A percentile compares a stretch with the other conserved stretches of the same genome.
Conservation (phyloP, 192 early-diverging fungal genomes). For the Rhizoclosmatium sp. region DNA sequence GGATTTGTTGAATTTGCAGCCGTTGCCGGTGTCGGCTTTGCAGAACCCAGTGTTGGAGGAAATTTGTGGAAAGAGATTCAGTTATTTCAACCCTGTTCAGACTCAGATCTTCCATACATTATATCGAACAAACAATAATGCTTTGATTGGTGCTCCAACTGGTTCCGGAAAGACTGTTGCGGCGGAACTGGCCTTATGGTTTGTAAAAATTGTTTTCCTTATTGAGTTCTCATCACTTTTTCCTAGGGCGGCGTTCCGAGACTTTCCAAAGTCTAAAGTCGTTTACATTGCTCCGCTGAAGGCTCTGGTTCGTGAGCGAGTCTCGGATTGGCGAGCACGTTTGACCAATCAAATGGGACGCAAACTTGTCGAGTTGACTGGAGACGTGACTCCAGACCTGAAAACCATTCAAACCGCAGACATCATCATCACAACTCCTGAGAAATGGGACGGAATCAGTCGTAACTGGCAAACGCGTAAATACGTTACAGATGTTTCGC, state of each 20-base stretch:
- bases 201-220: conserved; percentile 41
- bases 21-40: conserved; percentile 87
- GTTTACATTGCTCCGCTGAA: conserved; percentile 99
- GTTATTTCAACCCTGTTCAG: conserved; percentile 99
- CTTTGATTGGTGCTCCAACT: conserved; percentile 93
- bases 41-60: conserved; percentile 82
- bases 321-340: conserved; percentile 84
- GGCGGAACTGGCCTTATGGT: conserved; percentile 96
- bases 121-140: conserved; percentile 85
- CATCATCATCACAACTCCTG: conserved; percentile 98
- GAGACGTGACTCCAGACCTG: conserved; percentile 94
- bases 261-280: conserved; percentile 81
- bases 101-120: conserved; percentile 99
- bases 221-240: not conserved
- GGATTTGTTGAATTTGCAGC: conserved; percentile 90
- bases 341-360: conserved; percentile 76
- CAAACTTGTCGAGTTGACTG: conserved; percentile 92
- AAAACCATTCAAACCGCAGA: conserved; percentile 86
- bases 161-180: conserved; percentile 98
- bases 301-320: conserved; percentile 94
- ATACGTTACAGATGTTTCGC: conserved; percentile 87
- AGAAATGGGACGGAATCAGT: conserved; percentile 98
- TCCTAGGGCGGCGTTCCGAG: conserved; percentile 75
- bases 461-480: conserved; percentile 88
- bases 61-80: conserved; percentile 83